Percentiles rank a stretch among this genome's conserved stretches.
Evolutionary conservation across 1,139 yeast species (phyloP).

Genomic region (Pichia cactophila): DNA sequence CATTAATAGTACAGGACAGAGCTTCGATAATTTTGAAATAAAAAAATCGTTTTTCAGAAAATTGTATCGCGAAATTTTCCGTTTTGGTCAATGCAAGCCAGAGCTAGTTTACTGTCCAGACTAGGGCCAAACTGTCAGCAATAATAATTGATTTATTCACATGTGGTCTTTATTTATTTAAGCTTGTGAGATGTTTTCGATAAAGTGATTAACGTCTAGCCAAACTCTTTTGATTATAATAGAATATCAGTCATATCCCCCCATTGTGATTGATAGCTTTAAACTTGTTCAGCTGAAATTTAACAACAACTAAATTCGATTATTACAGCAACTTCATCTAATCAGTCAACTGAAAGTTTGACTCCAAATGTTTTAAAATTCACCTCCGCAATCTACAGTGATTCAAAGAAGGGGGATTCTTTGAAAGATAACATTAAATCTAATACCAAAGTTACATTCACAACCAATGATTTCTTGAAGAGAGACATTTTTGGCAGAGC

Average conservation of each 20-base stretch:
- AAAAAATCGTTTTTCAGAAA: no score
- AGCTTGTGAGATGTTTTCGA: no score
- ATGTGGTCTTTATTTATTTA: no score
- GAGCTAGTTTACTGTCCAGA: no score
- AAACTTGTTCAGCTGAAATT: background rate
- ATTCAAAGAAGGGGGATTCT: slow-evolving; percentile 17
- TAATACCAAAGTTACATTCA: slow-evolving; percentile 18
- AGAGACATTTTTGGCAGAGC: slow-evolving; percentile 75
- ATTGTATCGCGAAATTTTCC: background rate
- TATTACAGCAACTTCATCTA: background rate
- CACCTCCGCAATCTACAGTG: slow-evolving; percentile 9
- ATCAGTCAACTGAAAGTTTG: background rate
- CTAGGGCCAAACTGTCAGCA: background rate
- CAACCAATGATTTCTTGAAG: slow-evolving; percentile 37
- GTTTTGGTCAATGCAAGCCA: background rate
- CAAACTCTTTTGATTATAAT: no score
- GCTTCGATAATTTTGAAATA: no score
- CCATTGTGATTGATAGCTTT: background rate
- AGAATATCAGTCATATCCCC: background rate
- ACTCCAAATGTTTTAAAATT: slow-evolving; percentile 14
- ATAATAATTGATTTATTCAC: background rate
- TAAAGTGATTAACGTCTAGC: no score
- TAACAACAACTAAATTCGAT: background rate
- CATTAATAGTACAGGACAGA: no score
- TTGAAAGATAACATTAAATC: background rate